Conservation (phyloP, 495 filamentous ascomycete genomes). For the Tuber umbilicatum region DNA sequence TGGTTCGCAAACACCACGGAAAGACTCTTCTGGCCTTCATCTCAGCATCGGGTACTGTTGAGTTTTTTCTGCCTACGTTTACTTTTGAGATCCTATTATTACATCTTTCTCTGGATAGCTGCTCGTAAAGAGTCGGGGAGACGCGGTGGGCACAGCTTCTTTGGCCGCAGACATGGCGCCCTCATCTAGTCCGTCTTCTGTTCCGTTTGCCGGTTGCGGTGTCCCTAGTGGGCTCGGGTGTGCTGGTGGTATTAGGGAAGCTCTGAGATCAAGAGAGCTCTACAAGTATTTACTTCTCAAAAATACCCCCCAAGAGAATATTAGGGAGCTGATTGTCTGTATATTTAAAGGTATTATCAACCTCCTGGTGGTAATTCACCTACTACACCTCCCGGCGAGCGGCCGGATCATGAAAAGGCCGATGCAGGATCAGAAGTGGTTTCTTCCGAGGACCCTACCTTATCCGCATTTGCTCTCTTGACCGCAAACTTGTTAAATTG, state of each 20-base stretch:
- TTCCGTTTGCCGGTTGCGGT: background rate
- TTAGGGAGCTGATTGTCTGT: background rate
- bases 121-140: background rate
- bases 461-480: conserved; percentile 60
- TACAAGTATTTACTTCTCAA: conserved; percentile 37
- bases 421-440: conserved; percentile 9
- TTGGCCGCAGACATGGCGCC: background rate
- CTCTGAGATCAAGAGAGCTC: conserved; percentile 36
- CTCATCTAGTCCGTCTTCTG: background rate
- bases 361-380: conserved; percentile 15
- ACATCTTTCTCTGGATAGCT: background rate
- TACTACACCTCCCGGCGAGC: background rate
- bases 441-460: conserved; percentile 50
- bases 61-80: background rate
- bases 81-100: background rate
- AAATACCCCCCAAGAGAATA: background rate
- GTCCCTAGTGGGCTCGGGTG: conserved; percentile 14
- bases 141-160: background rate
- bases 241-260: conserved; percentile 11
- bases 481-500: conserved; percentile 51
- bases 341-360: conserved; percentile 28
- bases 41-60: background rate
- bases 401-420: background rate
- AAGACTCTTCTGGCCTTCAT: background rate
- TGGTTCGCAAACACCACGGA: background rate